phyloP scores from a whole-genome alignment of 805 yeast genomes.

The Teunomyces aglyptinius region DNA sequence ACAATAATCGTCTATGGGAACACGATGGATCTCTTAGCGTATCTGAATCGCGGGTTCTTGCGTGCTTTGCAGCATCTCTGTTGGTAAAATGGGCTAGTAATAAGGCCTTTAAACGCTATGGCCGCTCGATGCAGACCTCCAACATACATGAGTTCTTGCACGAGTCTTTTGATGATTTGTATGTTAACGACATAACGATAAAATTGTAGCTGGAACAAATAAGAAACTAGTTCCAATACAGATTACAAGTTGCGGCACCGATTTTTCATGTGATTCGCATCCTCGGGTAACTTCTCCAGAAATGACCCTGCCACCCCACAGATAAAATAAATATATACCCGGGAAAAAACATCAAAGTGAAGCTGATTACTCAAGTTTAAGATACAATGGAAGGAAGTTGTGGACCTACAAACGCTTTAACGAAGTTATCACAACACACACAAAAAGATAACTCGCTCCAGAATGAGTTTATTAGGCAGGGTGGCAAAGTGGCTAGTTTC shows the following conservation, averaged over 20 bases:
- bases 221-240: background rate
- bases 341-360: background rate
- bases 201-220: constrained; percentile 1
- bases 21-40: background rate
- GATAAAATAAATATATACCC: background rate
- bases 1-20: constrained; percentile 57
- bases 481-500: constrained; percentile 7
- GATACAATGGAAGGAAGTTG: constrained; percentile 38
- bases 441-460: constrained; percentile 42
- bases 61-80: constrained; percentile 70
- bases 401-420: constrained; percentile 46
- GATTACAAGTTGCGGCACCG: background rate
- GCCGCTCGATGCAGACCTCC: constrained; percentile 82
- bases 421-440: constrained; percentile 40
- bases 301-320: constrained; percentile 1
- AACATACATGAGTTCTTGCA: constrained; percentile 72
- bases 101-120: constrained; percentile 61
- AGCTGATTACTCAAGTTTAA: background rate
- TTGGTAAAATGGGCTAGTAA: constrained; percentile 64
- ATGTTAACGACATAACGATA: constrained; percentile 3
- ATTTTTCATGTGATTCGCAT: background rate
- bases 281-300: background rate
- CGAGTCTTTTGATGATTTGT: constrained; percentile 43
- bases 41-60: constrained; percentile 40
- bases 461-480: constrained; percentile 22